A percentile compares a stretch with the other conserved stretches of the same genome.
Evolutionary conservation across 305 asterid species (phyloP).

Genomic region (Fraxinus floribunda): DNA sequence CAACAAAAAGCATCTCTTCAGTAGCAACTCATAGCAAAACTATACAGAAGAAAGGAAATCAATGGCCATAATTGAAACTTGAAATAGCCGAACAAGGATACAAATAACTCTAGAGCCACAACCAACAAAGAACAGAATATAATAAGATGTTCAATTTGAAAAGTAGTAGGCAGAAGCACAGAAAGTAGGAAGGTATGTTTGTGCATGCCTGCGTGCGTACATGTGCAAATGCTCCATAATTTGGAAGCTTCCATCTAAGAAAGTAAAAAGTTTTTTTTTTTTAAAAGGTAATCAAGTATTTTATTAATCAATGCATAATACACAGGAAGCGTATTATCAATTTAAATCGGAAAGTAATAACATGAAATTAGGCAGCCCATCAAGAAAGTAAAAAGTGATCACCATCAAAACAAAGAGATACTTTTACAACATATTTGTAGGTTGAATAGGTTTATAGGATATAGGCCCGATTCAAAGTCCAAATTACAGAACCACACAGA

Average conservation of each 20-base stretch:
- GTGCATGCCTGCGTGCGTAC: background rate
- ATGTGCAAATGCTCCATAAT: background rate
- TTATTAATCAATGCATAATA: no score
- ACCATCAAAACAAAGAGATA: background rate
- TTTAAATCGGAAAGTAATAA: no score
- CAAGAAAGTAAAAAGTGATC: background rate
- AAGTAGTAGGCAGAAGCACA: background rate
- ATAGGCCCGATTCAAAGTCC: background rate
- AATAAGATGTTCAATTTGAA: background rate
- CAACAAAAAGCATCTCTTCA: slow-evolving; percentile 13
- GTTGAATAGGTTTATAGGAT: background rate
- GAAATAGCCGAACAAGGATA: background rate
- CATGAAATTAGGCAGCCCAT: no score
- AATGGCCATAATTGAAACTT: background rate
- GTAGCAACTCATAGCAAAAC: slow-evolving; percentile 3
- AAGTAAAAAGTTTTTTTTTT: no score
- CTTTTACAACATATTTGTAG: background rate
- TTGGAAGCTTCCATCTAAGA: background rate
- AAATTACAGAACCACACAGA: background rate
- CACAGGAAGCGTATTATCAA: no score
- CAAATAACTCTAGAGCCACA: background rate
- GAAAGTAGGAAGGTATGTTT: background rate
- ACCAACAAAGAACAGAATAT: background rate
- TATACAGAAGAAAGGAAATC: background rate
- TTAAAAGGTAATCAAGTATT: no score